Evolutionary conservation across 2,329 filamentous ascomycete genomes (phyloP), one percentile per base, ranked within the genome.

Genomic region (Pyricularia sp.): DNA sequence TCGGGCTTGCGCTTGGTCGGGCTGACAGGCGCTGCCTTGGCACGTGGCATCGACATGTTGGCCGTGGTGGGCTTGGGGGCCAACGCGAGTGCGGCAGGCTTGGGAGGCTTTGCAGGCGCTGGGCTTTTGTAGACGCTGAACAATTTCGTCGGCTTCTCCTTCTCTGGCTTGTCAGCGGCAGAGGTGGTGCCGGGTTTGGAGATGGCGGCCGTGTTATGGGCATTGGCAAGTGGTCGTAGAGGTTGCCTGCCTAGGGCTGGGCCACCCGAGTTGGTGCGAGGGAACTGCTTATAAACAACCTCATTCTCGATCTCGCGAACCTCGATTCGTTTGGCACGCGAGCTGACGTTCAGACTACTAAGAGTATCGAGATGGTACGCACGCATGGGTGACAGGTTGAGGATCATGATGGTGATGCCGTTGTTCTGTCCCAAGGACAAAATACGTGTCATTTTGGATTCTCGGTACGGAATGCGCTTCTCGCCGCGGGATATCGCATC

Each of bases 391-490:
- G 94, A 92, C 2, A 98, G 86, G 75, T 98, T 98, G 55, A 98
- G 84, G 70, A 98, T 95, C 95, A 98, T 98, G 76, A 98, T 87
- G 0, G 94, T 97, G 73, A 97, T 88, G 67, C 95, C 94, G 72
- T 97, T 93, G 80, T 98, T 97, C 80, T 97, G 94, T 2, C 94
- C 94, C 10, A 98, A 81, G 0, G 92, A 94, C 30, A 98, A 80
- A 69, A 98, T 97, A 65, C 94, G 87, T 0, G 95, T 98, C 94
- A 98, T 97, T 82, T 98, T 97, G 68, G 92, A 95, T 77, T 97
- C 94, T 69, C 94, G 86, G 78, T 97, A 98, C 0, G 95, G 94
- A 75, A 98, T 94, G 42, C 94, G 88, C 73, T 85, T 86, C 76
- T 90, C 88, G 36, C 87, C 87, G 28, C 87, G 83, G 0, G 91